A percentile compares a stretch with the other conserved stretches of the same genome.
phyloP scores from a whole-genome alignment of 495 filamentous ascomycete species.

The Tuber melanosporum region DNA sequence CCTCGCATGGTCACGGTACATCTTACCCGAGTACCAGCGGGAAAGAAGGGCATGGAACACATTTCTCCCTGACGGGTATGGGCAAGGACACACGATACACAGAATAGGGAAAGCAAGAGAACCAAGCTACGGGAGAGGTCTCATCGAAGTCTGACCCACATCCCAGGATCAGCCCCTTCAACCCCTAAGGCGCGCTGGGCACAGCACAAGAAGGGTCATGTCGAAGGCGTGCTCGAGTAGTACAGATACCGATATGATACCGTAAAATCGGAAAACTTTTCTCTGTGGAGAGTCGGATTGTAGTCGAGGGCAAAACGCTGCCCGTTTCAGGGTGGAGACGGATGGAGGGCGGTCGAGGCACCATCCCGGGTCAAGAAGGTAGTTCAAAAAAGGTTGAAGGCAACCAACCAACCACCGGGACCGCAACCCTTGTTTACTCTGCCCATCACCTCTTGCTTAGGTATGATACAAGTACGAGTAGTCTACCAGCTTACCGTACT shows the following conservation, averaged over 20 bases:
- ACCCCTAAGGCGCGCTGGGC: neutral
- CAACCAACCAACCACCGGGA: neutral
- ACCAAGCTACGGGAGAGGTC: constrained; percentile 12
- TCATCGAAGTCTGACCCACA: constrained; percentile 25
- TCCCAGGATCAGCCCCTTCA: neutral
- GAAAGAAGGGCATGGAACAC: neutral
- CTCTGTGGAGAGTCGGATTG: neutral
- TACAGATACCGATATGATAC: neutral
- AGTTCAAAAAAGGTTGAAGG: neutral
- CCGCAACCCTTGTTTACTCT: neutral
- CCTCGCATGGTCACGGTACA: neutral
- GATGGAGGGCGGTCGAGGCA: neutral
- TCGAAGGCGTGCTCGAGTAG: neutral
- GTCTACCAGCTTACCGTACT: too few species aligned
- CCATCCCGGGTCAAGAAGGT: neutral
- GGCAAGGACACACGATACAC: constrained; percentile 10
- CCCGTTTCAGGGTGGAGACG: neutral
- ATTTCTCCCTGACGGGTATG: constrained; percentile 6
- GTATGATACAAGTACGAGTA: too few species aligned
- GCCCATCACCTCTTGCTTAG: neutral
- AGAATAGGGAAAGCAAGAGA: constrained; percentile 19
- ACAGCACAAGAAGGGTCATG: neutral
- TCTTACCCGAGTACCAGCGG: neutral
- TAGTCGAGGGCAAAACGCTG: neutral
- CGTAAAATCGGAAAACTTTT: neutral